Base-by-base conservation (phyloP, 2,329 filamentous ascomycete genomes). In the Aspergillus oerlinghausenensis region DNA sequence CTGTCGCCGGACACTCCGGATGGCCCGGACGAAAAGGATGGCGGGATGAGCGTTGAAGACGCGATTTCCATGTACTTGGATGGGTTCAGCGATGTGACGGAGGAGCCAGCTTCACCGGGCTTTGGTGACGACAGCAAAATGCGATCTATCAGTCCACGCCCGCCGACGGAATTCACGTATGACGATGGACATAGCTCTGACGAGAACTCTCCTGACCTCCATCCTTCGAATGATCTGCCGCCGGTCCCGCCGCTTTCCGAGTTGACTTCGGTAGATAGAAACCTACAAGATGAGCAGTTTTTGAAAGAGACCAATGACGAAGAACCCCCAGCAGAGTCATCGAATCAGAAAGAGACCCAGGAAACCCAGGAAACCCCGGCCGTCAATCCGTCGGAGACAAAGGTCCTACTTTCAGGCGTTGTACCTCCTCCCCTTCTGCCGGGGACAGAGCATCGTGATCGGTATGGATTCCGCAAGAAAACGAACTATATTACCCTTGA, bases 381-480 rank as follows among this genome's bases (percentile, higher is more conserved):
- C 21, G 21, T 29, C 49, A 32, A 51, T 19, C 19, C 48, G 14
- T 9, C 45, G 26, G 61, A 65, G 38, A 57, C 67, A 8, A 71
- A 65, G 45, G 59, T 73, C 17, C 57, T 70, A 11, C 63, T 76
- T 38, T 68, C 73, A 5, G 72, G 71, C n/a, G 61, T 64, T 9
- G 72, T 75, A 9, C 75, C 75, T n/a, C 75, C 75, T 4, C 67
- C 69, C 2, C 62, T 76, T 26, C 56, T 66, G 29, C 57, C 65
- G 23, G 68, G 65, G 21, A 73, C 63, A 11, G 66, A 68, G 11
- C 63, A 76, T 38, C 85, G 92, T 54, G 92, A 97, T 71, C 84
- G 90, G 17, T 96, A 97, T 67, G 93, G 93, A 3, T 97, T 97
- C 77, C 90, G 91, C 63, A 97, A 97, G 72, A 83, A 85, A 40